A percentile compares a stretch with the other conserved stretches of the same genome.
Conservation (phyloP, 805 yeast genomes). For the Wickerhamiella siamensis region DNA sequence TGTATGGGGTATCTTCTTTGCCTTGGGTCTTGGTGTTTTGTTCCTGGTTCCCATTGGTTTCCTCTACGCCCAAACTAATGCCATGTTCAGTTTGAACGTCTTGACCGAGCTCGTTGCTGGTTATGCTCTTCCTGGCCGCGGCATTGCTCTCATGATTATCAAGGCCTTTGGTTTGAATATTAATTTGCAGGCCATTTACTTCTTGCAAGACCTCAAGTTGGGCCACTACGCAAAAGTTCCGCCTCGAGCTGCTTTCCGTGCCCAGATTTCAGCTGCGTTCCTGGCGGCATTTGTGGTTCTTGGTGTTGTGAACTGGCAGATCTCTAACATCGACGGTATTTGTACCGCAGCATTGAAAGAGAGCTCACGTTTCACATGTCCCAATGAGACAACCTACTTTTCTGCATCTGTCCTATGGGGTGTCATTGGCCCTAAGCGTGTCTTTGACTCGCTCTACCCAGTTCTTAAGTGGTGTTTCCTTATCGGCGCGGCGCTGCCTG, state of each 20-base stretch:
- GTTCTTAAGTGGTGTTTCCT: conserved; percentile 50
- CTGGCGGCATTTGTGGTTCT: conserved; percentile 30
- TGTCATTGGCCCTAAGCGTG: conserved; percentile 42
- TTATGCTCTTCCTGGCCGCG: conserved; percentile 48
- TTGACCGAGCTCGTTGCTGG: conserved; percentile 52
- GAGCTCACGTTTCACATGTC: conserved; percentile 28
- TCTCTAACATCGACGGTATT: conserved; percentile 28
- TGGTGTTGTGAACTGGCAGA: conserved; percentile 31
- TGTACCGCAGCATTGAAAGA: conserved; percentile 31
- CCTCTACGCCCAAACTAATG: conserved; percentile 47
- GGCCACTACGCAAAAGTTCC: conserved; percentile 30
- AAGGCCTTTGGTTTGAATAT: conserved; percentile 48
- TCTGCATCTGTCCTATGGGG: conserved; percentile 45
- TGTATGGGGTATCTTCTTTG: conserved; percentile 48
- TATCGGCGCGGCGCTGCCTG: conserved; percentile 30
- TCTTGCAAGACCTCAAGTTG: conserved; percentile 41
- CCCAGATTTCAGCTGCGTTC: conserved; percentile 28
- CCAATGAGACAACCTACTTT: conserved; percentile 29
- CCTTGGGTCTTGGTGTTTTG: conserved; percentile 38
- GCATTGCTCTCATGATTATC: conserved; percentile 47
- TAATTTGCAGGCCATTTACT: conserved; percentile 45
- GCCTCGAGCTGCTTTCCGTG: conserved; percentile 30
- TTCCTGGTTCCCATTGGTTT: conserved; percentile 51
- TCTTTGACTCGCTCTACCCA: conserved; percentile 41
- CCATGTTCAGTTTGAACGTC: conserved; percentile 43